Evolutionary conservation across 495 filamentous ascomycete genomes (phyloP), one percentile per base, ranked within the genome.

Genomic region (Corynascus novoguineensis): DNA sequence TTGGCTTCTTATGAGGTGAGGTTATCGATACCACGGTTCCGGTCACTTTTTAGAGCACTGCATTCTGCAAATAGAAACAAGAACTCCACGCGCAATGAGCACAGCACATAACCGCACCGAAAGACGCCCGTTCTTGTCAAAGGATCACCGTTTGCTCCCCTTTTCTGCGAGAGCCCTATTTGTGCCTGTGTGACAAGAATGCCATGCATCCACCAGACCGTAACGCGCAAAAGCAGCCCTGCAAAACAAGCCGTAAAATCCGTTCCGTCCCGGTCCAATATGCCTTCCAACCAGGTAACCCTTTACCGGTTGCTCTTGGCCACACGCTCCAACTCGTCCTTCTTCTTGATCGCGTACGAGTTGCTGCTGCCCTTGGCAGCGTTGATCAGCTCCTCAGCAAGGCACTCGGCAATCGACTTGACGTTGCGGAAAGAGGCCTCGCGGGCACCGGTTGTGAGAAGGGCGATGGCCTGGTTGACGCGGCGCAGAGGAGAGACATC

Each of bases 311-410:
- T 98, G 81, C 84, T 89, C 90, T 98, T 98, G 77, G 93, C 93
- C 73, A 98, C 93, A 87, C 93, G 93, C 86, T 98, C 93, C 79
- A 99, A 76, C 86, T 99, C 95, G 76, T 99, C 93, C 91, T 99
- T 99, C 90, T 99, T 99, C 89, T 99, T 99, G 83, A 99, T 99
- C 62, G 93, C 93, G 73, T 97, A 99, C 61, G 89, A 95, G 89
- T 99, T 99, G 78, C 88, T 92, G 85, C 87, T 92, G 65, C 93
- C 93, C 88, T 99, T 99, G 73, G 95, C 93, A 71, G 95, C 95
- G 83, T 99, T 99, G 85, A 99, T 97, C 72, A 99, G 85, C 84
- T 99, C 93, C 79, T 99, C 93, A 74, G 93, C 92, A 70, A 98
- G 80, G 81, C 93, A 97, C 86, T 98, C 93, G 68, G 93, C 91